Evolutionary conservation across 305 asterid species (phyloP).

Genomic region (Fraxinus platypoda): DNA sequence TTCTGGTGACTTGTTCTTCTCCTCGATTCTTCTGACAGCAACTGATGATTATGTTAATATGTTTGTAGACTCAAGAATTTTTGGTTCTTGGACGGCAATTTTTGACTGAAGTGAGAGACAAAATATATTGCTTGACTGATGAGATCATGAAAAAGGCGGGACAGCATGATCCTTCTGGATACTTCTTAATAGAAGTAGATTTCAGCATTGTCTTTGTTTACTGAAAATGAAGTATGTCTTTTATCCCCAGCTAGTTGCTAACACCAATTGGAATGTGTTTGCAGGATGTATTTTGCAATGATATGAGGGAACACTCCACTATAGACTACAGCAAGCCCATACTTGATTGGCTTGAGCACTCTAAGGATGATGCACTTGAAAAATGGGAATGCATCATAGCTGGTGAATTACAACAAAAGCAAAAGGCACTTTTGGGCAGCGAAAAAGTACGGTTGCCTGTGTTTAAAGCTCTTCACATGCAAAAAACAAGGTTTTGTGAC

Average conservation of each 20-base stretch:
- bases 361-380: slow-evolving; percentile 58
- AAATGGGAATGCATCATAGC: slow-evolving; percentile 76
- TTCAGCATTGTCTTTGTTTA: background rate
- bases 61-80: slow-evolving; percentile 75
- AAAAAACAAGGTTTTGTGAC: slow-evolving; percentile 67
- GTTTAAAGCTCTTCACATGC: slow-evolving; percentile 63
- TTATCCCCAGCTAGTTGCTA: slow-evolving; percentile 4
- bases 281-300: slow-evolving; percentile 81
- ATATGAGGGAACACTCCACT: slow-evolving; percentile 56
- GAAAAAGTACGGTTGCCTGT: slow-evolving; percentile 50
- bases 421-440: slow-evolving; percentile 53
- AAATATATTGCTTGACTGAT: slow-evolving; percentile 75
- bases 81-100: slow-evolving; percentile 77
- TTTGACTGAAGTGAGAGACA: slow-evolving; percentile 79
- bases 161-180: slow-evolving; percentile 71
- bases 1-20: background rate
- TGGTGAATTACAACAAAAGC: slow-evolving; percentile 72
- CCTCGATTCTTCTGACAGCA: background rate
- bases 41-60: slow-evolving; percentile 27
- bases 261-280: slow-evolving; percentile 23
- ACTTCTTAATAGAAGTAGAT: slow-evolving; percentile 80
- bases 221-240: slow-evolving; percentile 9
- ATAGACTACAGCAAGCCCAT: slow-evolving; percentile 73
- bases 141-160: slow-evolving; percentile 72
- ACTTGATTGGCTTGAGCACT: slow-evolving; percentile 75